phyloP scores from a whole-genome alignment of 345 rosid species.

The Nephelium lappaceum region DNA sequence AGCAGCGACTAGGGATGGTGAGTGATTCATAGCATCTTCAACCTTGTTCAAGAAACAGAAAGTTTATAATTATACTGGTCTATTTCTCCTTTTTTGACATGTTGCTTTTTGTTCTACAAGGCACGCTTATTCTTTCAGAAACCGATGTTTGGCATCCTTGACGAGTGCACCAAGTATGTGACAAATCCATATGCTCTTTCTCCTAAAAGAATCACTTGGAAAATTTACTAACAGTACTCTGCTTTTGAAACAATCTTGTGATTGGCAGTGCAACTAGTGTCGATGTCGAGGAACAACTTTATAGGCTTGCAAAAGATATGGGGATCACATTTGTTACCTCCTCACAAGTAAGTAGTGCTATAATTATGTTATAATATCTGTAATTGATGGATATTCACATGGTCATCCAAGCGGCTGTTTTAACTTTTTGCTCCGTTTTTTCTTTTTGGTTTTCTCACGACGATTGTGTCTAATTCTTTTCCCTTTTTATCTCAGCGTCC shows the following conservation, averaged over 20 bases:
- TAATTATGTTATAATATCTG: background rate
- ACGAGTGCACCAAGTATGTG: slow-evolving; percentile 96
- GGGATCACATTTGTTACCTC: slow-evolving; percentile 92
- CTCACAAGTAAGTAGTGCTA: slow-evolving; percentile 65
- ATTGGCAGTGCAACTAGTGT: slow-evolving; percentile 85
- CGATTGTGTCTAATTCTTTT: background rate
- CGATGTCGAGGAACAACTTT: slow-evolving; percentile 96
- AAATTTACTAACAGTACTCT: background rate
- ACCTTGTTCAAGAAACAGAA: background rate
- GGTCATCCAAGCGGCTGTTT: too few species aligned
- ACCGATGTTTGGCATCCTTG: slow-evolving; percentile 91
- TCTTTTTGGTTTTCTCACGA: too few species aligned
- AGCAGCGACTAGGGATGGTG: slow-evolving; percentile 98
- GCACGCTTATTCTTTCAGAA: slow-evolving; percentile 95
- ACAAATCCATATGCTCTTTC: slow-evolving; percentile 9
- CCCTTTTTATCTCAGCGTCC: slow-evolving; percentile 63
- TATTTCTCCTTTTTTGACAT: slow-evolving; percentile 20
- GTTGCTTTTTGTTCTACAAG: slow-evolving; percentile 43
- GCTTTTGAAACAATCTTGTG: slow-evolving; percentile 10
- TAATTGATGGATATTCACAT: background rate
- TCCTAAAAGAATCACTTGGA: background rate
- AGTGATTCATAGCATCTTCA: slow-evolving; percentile 23
- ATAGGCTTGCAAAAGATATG: slow-evolving; percentile 75
- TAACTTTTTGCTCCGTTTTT: too few species aligned
- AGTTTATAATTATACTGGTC: background rate